Percentiles rank a stretch among this genome's conserved stretches.
Evolutionary conservation across 257 asterid genomes (phyloP).

Genomic region (Solanum chaucha): DNA sequence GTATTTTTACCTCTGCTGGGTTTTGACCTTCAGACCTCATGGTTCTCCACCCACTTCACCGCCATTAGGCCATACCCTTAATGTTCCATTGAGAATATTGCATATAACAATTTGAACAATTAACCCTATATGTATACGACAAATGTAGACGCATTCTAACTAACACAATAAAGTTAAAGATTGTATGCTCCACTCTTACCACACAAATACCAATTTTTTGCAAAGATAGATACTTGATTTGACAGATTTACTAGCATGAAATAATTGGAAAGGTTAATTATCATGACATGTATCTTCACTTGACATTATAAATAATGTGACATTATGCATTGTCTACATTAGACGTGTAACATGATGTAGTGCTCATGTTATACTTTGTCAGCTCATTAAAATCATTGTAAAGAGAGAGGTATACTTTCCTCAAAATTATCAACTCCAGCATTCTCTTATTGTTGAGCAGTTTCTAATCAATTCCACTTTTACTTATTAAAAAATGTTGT

Average conservation of each 20-base stretch:
- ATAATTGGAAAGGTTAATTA: background rate
- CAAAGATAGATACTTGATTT: background rate
- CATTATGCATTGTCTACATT: background rate
- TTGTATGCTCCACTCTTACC: background rate
- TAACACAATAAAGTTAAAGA: background rate
- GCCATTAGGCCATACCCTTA: background rate
- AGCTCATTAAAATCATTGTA: background rate
- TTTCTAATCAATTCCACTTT: background rate
- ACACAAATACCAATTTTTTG: too few species aligned
- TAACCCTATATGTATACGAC: background rate
- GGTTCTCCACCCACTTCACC: background rate
- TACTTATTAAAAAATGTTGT: background rate
- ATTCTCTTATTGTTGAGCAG: background rate
- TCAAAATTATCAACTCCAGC: background rate
- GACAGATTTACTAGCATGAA: background rate
- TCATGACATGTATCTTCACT: background rate
- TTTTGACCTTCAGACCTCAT: background rate
- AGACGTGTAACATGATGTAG: background rate
- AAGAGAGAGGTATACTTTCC: background rate
- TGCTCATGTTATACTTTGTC: background rate
- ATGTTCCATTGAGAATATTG: background rate
- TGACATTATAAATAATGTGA: background rate
- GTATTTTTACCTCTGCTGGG: background rate
- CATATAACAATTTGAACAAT: background rate
- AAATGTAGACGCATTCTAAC: background rate